Base-by-base conservation (phyloP, 1,284 basidiomycete genomes). In the Xerocomus tenax region DNA sequence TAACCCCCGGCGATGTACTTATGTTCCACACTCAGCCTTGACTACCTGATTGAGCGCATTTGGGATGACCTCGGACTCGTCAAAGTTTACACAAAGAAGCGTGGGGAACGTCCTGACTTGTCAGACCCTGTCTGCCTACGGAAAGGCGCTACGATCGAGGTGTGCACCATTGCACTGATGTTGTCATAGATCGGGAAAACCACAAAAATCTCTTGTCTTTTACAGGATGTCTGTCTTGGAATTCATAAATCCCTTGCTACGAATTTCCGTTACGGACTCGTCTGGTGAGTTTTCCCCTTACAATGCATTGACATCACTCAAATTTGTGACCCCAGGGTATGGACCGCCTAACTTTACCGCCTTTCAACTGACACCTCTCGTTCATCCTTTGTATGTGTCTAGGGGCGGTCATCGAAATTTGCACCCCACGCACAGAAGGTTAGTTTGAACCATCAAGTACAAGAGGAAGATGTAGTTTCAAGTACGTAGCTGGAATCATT, bases 51-150 rank as follows among this genome's bases (percentile, higher is more conserved):
- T 53, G 91, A 91, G 54, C 77, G 83, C 36, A 90, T 97, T 55
- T 98, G 95, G 94, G 85, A 87, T 52, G 82, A 90, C 54, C 76
- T 94, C 16, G 75, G 77, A 34, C 78, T 94, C 16, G 91, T 94
- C 46, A 93, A 92, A 68, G 82, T 97, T 48, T 98, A 97, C 70
- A 97, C 94, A 2, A 98, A 97, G 71, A 94, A 94, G 68, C 79
- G 95, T 42, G 95, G 94, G n/a, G 88, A 77, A 29, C 87, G 88
- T 58, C 92, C 95, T 2, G 95, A 98, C 65, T 70, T 98, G 16
- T 71, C 75, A 1, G 95, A 98, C 69, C 95, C 95, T n/a, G 83
- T 98, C 44, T 94, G 93, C 64, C 71, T 97, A 57, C 78, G 94
- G 48, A 87, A 82, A 61, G 95, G 94, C 1, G 91, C 94, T 2